These are phyloP conservation scores for Eucalyptus victrix DNA, from an alignment of 345 rosid genomes.

Conservation along the genomic window DNA sequence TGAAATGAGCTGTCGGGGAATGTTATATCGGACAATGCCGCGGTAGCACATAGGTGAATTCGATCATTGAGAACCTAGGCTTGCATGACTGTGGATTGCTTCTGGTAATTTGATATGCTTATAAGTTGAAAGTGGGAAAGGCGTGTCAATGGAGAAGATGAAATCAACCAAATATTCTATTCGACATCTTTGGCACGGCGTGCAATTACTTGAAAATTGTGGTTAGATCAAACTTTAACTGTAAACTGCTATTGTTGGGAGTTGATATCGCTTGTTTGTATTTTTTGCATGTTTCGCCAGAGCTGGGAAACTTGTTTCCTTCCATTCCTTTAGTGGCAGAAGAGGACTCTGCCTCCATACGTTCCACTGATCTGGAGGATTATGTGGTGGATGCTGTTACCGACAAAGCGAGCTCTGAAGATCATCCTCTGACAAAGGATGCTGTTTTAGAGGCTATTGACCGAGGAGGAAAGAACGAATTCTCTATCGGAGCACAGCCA, in stretches of 20 bases:
- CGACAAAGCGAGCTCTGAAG: constrained; percentile 22
- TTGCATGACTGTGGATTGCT: neutral
- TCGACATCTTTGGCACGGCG: neutral
- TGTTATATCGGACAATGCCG: neutral
- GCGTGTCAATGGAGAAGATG: neutral
- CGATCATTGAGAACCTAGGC: neutral
- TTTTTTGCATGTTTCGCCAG: constrained; percentile 19
- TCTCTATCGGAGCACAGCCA: constrained; percentile 44
- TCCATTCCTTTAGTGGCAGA: constrained; percentile 88
- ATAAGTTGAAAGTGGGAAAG: neutral
- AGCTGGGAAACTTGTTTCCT: constrained; percentile 66
- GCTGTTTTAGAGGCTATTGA: constrained; percentile 79
- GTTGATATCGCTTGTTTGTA: neutral
- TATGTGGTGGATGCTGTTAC: constrained; percentile 50
- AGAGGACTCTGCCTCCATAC: constrained; percentile 71
- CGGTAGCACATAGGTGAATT: neutral
- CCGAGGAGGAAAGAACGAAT: constrained; percentile 58
- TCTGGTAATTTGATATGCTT: neutral
- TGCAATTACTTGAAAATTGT: neutral
- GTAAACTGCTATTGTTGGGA: neutral
- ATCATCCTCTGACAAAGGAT: constrained; percentile 29
- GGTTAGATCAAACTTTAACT: neutral
- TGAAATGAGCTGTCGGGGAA: neutral
- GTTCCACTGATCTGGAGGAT: constrained; percentile 52
- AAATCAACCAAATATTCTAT: neutral